Percentiles rank a stretch among this genome's conserved stretches.
Evolutionary conservation across 805 yeast species (phyloP).

Genomic region (Candida pseudofarinosa): DNA sequence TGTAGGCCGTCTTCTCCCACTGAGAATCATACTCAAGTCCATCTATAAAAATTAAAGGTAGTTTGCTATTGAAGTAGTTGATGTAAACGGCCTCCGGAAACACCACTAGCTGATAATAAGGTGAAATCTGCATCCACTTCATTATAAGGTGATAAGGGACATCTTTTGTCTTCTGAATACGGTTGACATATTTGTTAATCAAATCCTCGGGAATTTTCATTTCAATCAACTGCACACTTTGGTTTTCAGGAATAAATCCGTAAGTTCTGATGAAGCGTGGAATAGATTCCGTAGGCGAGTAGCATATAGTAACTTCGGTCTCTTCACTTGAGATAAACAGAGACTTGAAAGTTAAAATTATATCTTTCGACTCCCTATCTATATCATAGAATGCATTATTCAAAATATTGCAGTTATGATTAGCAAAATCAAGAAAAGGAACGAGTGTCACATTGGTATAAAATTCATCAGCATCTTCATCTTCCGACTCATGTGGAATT

Average conservation of each 20-base stretch:
- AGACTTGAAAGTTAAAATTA: slow-evolving; percentile 56
- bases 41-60: slow-evolving; percentile 42
- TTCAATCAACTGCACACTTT: slow-evolving; percentile 12
- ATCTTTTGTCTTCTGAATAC: slow-evolving; percentile 7
- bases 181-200: slow-evolving; percentile 8
- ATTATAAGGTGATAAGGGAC: slow-evolving; percentile 10
- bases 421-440: slow-evolving; percentile 65
- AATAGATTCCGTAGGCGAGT: slow-evolving; percentile 19
- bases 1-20: slow-evolving; percentile 18
- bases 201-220: slow-evolving; percentile 2
- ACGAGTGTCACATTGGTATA: slow-evolving; percentile 49
- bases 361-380: slow-evolving; percentile 37
- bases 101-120: slow-evolving; percentile 20
- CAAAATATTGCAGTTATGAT: slow-evolving; percentile 36
- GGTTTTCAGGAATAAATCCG: slow-evolving; percentile 27
- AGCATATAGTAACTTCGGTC: slow-evolving; percentile 23
- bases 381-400: slow-evolving; percentile 61
- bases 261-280: slow-evolving; percentile 24
- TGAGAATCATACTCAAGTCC: slow-evolving; percentile 70
- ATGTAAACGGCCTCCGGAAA: slow-evolving; percentile 5
- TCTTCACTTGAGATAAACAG: slow-evolving; percentile 2
- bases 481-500: slow-evolving; percentile 45
- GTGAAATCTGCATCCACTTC: slow-evolving; percentile 28
- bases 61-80: slow-evolving; percentile 13
- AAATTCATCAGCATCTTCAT: slow-evolving; percentile 28